Base-by-base conservation (phyloP, 176 grass and related monocot species). In the Alopecurus myosuroides region DNA sequence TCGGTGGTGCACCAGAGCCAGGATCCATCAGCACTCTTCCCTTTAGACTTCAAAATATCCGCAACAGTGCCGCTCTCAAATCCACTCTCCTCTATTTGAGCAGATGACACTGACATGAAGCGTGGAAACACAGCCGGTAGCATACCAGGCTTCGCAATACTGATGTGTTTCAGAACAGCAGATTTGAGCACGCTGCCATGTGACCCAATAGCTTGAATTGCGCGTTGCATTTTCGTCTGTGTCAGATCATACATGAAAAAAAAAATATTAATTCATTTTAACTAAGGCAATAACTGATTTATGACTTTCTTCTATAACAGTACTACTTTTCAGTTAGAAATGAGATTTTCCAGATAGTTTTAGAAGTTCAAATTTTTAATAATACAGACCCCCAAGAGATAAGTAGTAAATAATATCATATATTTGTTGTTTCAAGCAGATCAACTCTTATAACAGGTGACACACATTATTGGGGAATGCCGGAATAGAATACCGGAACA, bases 1-100 rank as follows among this genome's bases (percentile, higher is more conserved):
- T 99, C 89, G 6, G 94, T 99, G 44, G 97, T 96, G 86, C 97
- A 99, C 90, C 84, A 99, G 49, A 99, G 94, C 97, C 94, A 96
- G 69, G 97, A 99, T 62, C 97, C 97, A 79, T 99, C 97, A 71
- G 94, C 97, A 86, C 88, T 80, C 89, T 99, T 94, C 39, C 97
- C 94, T 70, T 99, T 99, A 22, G 70, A 77, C 84, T 94, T 96
- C 74, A 99, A 74, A 72, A 99, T 63, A 85, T 99, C 94, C 22
- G 88, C 29, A 70, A 99, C 82, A 77, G 97, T 99, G 57, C 91
- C 86, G 23, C 88, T 92, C 80, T 99, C 97, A 86, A 99, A 99
- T 58, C 94, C 94, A 56, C 88, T 41, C 34, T 99, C 97, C 76
- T 96, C 91, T 76, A 99, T 62, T 56, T n/a, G 75, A 85, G 86